These are phyloP conservation scores for Irpex sp. DNA, from an alignment of 1,284 basidiomycete genomes.

Conservation along the genomic window DNA sequence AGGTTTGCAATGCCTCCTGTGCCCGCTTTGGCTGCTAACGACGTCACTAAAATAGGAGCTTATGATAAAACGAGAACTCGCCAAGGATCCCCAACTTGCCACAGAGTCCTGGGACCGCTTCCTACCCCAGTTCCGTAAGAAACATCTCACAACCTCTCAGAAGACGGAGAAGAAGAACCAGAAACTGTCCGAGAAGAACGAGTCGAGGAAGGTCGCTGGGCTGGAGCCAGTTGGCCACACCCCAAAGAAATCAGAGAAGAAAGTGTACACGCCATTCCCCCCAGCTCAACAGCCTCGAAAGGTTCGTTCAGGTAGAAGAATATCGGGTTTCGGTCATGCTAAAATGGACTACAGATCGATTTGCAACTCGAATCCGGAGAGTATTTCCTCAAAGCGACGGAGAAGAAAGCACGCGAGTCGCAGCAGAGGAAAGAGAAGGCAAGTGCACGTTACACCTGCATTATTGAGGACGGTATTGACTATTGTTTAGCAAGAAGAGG, in stretches of 20 bases:
- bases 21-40: not conserved
- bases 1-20: constrained; percentile 44
- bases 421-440: constrained; percentile 69
- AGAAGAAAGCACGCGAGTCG: constrained; percentile 69
- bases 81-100: constrained; percentile 96
- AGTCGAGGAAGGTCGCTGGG: constrained; percentile 59
- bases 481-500: constrained; percentile 65
- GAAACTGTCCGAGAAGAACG: constrained; percentile 48
- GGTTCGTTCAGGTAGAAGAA: constrained; percentile 36
- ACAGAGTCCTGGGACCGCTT: constrained; percentile 97
- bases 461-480: not conserved
- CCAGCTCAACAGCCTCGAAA: constrained; percentile 93
- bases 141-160: constrained; percentile 88
- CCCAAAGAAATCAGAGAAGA: constrained; percentile 69
- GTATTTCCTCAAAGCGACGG: constrained; percentile 91
- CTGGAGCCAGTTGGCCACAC: constrained; percentile 37
- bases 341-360: constrained; percentile 59
- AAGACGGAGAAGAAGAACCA: constrained; percentile 89
- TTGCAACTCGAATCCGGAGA: constrained; percentile 94
- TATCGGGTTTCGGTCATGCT: not conserved
- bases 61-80: constrained; percentile 97
- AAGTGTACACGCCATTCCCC: constrained; percentile 99
- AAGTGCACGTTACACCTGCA: constrained; percentile 1
- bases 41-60: constrained; percentile 63
- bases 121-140: constrained; percentile 93